Conservation (phyloP, 148 eudicot genomes). For the Rhododendron ovatum region DNA sequence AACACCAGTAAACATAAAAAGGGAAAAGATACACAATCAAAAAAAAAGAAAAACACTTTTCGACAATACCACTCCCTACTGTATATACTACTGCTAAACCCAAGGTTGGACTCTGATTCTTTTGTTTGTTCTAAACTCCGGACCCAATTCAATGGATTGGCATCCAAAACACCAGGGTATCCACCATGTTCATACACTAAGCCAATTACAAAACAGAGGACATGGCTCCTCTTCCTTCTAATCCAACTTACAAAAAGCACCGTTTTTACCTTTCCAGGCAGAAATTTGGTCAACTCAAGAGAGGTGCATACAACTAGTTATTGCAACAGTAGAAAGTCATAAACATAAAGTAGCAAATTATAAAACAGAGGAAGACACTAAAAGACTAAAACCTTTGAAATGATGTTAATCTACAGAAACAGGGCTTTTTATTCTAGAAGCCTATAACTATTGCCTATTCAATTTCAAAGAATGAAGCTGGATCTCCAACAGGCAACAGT, state of each 20-base stretch:
- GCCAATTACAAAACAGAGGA: not conserved
- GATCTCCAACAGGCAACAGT: not conserved
- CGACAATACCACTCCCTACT: too few species aligned
- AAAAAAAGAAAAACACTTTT: too few species aligned
- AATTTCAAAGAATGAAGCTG: not conserved
- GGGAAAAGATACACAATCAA: too few species aligned
- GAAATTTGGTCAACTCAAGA: not conserved
- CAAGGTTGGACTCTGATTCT: too few species aligned
- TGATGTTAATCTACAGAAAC: not conserved
- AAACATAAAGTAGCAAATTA: not conserved
- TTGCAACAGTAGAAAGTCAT: not conserved
- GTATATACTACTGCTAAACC: too few species aligned
- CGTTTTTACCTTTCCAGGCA: not conserved
- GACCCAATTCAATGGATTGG: too few species aligned
- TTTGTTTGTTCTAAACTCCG: too few species aligned
- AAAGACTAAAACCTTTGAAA: not conserved
- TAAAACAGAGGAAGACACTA: not conserved
- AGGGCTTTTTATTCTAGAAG: not conserved
- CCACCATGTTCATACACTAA: too few species aligned
- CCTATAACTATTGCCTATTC: not conserved
- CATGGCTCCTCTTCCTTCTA: slow-evolving; percentile 30
- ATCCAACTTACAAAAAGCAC: not conserved
- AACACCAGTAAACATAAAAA: too few species aligned
- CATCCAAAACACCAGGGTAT: too few species aligned
- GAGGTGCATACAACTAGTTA: not conserved